Conservation (phyloP, 305 asterid genomes). For the Plantago rigida region DNA sequence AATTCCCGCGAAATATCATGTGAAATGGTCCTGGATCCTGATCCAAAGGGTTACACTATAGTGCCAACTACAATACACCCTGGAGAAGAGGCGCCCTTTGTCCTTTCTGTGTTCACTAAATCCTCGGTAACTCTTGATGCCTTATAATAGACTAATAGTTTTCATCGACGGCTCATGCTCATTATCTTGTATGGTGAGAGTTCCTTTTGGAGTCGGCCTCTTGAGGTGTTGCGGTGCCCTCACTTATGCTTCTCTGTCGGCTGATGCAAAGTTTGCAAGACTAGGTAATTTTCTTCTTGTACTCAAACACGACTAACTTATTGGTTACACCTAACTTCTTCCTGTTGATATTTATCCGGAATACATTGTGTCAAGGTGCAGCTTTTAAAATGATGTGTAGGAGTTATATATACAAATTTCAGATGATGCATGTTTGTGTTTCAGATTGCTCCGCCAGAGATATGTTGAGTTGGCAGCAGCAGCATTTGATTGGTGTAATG, state of each 20-base stretch:
- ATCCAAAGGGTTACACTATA: constrained; percentile 93
- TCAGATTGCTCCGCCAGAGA: constrained; percentile 2
- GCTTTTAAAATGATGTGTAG: not conserved
- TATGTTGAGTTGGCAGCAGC: not conserved
- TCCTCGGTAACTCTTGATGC: constrained; percentile 80
- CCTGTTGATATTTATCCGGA: too few relatives aligned
- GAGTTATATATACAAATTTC: too few relatives aligned
- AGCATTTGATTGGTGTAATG: not conserved
- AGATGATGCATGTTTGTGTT: not conserved
- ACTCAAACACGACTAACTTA: not conserved
- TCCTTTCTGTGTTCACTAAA: constrained; percentile 88
- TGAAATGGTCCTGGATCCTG: constrained; percentile 97
- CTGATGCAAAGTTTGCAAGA: constrained; percentile 7
- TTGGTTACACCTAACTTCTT: not conserved
- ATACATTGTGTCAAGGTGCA: not conserved
- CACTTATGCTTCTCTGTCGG: constrained; percentile 23
- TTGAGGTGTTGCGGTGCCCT: constrained; percentile 24
- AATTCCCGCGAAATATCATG: constrained; percentile 97
- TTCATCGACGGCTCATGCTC: constrained; percentile 20
- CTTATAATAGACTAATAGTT: constrained; percentile 58
- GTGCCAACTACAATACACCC: constrained; percentile 98
- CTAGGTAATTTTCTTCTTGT: constrained; percentile 33
- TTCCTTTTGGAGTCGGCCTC: constrained; percentile 23
- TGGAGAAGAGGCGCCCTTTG: constrained; percentile 99
- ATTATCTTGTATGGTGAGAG: constrained; percentile 14